These are phyloP conservation scores for Remersonia thermophila DNA, from an alignment of 2,329 filamentous ascomycete species.

Conservation along the genomic window DNA sequence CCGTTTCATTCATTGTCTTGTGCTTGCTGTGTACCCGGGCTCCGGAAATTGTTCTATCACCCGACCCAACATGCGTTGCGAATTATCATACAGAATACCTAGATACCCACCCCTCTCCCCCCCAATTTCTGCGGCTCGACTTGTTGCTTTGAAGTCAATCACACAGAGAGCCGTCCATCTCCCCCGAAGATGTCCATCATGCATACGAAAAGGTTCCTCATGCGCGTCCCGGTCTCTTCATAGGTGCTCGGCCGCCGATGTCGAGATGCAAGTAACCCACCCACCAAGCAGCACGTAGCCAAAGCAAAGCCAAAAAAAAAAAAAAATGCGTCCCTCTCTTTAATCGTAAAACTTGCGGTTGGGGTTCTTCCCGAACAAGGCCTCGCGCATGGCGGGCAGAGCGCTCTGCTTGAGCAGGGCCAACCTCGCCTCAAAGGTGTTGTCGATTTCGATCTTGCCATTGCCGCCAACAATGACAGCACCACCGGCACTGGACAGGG, in stretches of 20 bases:
- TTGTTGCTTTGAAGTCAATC: too few relatives aligned
- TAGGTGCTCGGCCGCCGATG: too few relatives aligned
- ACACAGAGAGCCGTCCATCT: background rate
- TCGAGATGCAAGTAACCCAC: too few relatives aligned
- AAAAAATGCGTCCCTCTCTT: constrained; percentile 15
- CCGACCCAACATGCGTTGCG: too few relatives aligned
- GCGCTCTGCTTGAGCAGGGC: constrained; percentile 73
- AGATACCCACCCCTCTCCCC: background rate
- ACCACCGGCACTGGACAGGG: constrained; percentile 59
- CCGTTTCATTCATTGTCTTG: too few relatives aligned
- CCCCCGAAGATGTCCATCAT: background rate
- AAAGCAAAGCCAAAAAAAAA: background rate
- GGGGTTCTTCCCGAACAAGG: constrained; percentile 84
- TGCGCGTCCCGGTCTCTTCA: too few relatives aligned
- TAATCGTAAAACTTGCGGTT: constrained; percentile 96
- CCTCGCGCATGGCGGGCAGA: constrained; percentile 71
- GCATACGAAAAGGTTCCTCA: too few relatives aligned
- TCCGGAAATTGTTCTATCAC: background rate
- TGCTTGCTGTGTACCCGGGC: too few relatives aligned
- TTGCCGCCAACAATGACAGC: constrained; percentile 65
- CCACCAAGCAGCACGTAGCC: too few relatives aligned
- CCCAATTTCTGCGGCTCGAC: too few relatives aligned
- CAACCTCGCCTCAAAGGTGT: constrained; percentile 89
- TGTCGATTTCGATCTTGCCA: constrained; percentile 97
- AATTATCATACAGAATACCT: too few relatives aligned